Evolutionary conservation across 164 flowering plant species (phyloP).

Genomic region (Houttuynia cordata): DNA sequence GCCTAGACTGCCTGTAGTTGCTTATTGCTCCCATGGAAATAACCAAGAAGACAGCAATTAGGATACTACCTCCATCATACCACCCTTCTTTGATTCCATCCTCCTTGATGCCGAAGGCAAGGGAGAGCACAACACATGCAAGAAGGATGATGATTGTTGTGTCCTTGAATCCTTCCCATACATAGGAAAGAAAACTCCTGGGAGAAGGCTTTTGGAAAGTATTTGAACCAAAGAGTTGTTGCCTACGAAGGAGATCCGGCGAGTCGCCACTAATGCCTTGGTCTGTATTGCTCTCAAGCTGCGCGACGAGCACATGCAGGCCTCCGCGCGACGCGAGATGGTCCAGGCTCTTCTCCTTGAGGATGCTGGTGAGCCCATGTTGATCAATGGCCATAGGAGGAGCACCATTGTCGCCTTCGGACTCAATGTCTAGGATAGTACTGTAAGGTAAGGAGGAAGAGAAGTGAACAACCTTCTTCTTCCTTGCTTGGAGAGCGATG

Average conservation of each 20-base stretch:
- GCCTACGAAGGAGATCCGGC: background rate
- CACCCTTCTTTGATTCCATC: slow-evolving; percentile 14
- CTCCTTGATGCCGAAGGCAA: slow-evolving; percentile 21
- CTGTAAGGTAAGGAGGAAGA: background rate
- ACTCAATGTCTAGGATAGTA: background rate
- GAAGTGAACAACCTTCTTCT: background rate
- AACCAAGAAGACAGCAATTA: slow-evolving; percentile 23
- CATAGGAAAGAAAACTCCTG: slow-evolving; percentile 12
- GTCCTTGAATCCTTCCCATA: slow-evolving; percentile 32
- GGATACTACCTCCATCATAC: slow-evolving; percentile 6
- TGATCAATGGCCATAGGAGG: slow-evolving; percentile 1
- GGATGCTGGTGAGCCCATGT: background rate
- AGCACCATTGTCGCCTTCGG: no score
- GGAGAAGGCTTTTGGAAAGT: background rate
- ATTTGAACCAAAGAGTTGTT: slow-evolving; percentile 1
- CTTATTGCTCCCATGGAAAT: slow-evolving; percentile 26
- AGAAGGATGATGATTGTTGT: slow-evolving; percentile 21
- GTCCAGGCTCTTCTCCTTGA: background rate
- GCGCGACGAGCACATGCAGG: background rate
- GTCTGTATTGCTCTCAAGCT: background rate
- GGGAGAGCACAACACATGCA: slow-evolving; percentile 5
- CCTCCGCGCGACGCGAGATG: background rate
- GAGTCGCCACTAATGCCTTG: background rate
- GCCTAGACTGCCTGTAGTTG: slow-evolving; percentile 22
- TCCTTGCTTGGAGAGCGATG: background rate